phyloP scores from a whole-genome alignment of 2,329 filamentous ascomycete species.

The Thielaviopsis cerberus region DNA sequence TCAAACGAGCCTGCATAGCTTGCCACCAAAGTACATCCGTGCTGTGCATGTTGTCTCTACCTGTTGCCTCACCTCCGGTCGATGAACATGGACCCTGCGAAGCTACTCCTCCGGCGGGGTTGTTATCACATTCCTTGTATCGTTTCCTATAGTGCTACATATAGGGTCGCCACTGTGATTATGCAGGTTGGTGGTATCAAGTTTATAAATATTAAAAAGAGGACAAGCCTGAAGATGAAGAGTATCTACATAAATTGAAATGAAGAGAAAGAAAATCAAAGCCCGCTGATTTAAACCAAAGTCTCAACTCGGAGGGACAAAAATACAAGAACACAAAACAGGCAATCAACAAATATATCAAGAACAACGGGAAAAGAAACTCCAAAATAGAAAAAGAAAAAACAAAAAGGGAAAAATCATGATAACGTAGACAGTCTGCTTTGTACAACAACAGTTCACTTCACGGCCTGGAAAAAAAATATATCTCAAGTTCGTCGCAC shows the following conservation, averaged over 20 bases:
- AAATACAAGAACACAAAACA: not conserved
- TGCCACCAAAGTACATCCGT: not conserved
- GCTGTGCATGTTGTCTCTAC: not conserved
- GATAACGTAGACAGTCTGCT: not conserved
- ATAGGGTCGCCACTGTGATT: no score
- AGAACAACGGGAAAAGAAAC: not conserved
- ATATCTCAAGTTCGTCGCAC: constrained; percentile 19
- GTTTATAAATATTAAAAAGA: not conserved
- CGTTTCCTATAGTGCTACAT: no score
- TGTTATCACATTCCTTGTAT: no score
- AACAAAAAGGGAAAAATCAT: not conserved
- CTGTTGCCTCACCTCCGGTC: not conserved
- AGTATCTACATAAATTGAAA: not conserved
- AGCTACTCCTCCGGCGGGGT: no score
- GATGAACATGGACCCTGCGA: not conserved
- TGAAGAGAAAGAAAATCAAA: not conserved
- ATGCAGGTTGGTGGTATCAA: not conserved
- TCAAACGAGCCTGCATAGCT: no score
- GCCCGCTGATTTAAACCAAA: not conserved
- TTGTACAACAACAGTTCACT: no score
- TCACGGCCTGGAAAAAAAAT: no score
- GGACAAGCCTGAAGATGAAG: not conserved
- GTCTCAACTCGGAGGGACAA: no score
- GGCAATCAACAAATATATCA: not conserved
- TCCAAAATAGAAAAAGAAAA: not conserved